phyloP scores from a whole-genome alignment of 768 basidiomycete genomes.

The Flagelloscypha sp. region DNA sequence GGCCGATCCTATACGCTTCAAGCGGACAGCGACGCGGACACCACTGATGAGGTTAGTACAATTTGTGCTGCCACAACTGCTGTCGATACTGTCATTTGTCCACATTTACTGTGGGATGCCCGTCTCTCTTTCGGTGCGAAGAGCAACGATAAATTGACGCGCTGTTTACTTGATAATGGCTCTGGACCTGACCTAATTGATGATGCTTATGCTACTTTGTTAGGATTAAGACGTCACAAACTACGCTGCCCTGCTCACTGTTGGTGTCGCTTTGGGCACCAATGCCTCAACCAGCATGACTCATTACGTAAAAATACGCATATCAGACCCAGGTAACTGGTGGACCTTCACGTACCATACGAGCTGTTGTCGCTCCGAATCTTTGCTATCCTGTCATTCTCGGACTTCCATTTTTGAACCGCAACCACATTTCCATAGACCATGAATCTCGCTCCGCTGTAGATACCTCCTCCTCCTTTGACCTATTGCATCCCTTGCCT shows the following conservation, averaged over 20 bases:
- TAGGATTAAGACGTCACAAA: conserved; percentile 4
- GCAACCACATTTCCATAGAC: conserved; percentile 27
- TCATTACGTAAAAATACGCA: not conserved
- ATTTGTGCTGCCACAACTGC: no score
- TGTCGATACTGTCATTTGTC: no score
- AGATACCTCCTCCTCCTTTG: conserved; percentile 1
- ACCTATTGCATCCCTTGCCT: conserved; percentile 8
- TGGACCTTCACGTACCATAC: no score
- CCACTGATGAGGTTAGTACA: no score
- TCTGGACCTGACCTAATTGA: conserved; percentile 19
- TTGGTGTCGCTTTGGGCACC: conserved; percentile 7
- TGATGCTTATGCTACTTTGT: not conserved
- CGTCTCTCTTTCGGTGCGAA: no score
- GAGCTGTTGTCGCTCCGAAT: conserved; percentile 16
- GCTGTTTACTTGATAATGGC: conserved; percentile 22
- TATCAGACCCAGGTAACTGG: no score
- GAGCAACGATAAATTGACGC: no score
- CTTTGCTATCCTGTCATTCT: conserved; percentile 23
- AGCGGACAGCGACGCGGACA: no score
- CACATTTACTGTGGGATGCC: no score
- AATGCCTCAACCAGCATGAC: not conserved
- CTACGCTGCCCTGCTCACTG: conserved; percentile 4
- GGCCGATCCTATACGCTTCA: no score
- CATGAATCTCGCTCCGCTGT: conserved; percentile 7
- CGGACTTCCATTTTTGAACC: conserved; percentile 23